Percentiles rank a stretch among this genome's conserved stretches.
These are phyloP conservation scores for Nothophytophthora sp. DNA, from an alignment of 352 stramenopile species.

Conservation along the genomic window DNA sequence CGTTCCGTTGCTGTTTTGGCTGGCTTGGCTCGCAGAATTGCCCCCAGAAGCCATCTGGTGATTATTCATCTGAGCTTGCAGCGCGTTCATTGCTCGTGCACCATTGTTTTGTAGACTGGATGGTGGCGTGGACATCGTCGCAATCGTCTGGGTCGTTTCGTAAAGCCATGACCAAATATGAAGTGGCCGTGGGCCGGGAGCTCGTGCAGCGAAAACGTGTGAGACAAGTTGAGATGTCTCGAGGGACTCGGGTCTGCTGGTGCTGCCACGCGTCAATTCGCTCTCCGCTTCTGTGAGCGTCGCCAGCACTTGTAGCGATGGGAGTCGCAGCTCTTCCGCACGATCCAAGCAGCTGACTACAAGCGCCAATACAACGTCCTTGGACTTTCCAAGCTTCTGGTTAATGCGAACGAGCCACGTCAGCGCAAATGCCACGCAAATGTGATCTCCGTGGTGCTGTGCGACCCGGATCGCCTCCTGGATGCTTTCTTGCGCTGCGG, in stretches of 20 bases:
- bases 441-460: slow-evolving; percentile 91
- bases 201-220: slow-evolving; percentile 29
- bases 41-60: slow-evolving; percentile 10
- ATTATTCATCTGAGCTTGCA: slow-evolving; percentile 29
- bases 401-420: slow-evolving; percentile 86
- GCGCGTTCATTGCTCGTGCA: slow-evolving; percentile 18
- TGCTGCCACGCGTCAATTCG: slow-evolving; percentile 36
- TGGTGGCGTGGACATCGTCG: slow-evolving; percentile 21
- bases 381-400: slow-evolving; percentile 57
- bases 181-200: slow-evolving; percentile 35
- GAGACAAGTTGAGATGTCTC: slow-evolving; percentile 25
- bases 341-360: slow-evolving; percentile 60
- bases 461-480: slow-evolving; percentile 93
- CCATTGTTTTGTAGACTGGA: slow-evolving; percentile 14
- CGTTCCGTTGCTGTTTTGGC: slow-evolving; percentile 40
- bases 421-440: slow-evolving; percentile 93
- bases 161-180: slow-evolving; percentile 47
- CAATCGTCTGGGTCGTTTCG: slow-evolving; percentile 28
- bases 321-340: slow-evolving; percentile 53
- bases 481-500: slow-evolving; percentile 81
- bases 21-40: slow-evolving; percentile 3
- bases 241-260: slow-evolving; percentile 8
- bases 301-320: slow-evolving; percentile 50
- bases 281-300: slow-evolving; percentile 53
- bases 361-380: slow-evolving; percentile 46